A percentile compares a stretch with the other conserved stretches of the same genome.
Evolutionary conservation across 169 alveolate genomes (phyloP).

Genomic region (Babesia sp.): DNA sequence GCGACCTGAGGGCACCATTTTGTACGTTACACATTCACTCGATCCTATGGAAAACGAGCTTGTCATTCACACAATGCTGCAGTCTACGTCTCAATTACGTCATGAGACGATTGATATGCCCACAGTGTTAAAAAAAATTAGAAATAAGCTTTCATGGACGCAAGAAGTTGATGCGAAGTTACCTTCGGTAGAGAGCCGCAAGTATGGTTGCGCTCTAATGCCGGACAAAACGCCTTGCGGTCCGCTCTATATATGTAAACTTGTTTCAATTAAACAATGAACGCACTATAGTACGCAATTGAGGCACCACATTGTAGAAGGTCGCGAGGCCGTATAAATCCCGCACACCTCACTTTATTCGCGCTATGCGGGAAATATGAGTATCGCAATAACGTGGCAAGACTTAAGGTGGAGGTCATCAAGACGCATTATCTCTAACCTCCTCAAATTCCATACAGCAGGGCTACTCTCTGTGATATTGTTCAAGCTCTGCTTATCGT

Average conservation of each 20-base stretch:
- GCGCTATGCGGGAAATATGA: conserved; percentile 14
- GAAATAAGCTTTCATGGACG: conserved; percentile 1
- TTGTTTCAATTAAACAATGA: conserved; percentile 6
- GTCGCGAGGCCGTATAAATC: background rate
- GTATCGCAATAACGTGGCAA: conserved; percentile 30
- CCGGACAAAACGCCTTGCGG: conserved; percentile 73
- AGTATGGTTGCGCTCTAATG: conserved; percentile 71
- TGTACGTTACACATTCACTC: conserved; percentile 80
- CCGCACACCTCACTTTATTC: background rate
- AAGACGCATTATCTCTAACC: background rate
- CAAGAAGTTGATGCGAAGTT: conserved; percentile 6
- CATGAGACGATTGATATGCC: background rate
- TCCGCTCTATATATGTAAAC: conserved; percentile 70
- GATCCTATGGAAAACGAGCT: conserved; percentile 75
- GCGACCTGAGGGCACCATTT: conserved; percentile 67
- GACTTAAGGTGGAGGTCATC: conserved; percentile 59
- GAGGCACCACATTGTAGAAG: conserved; percentile 2
- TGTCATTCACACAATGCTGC: conserved; percentile 35
- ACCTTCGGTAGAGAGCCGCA: conserved; percentile 64
- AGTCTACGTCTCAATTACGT: background rate
- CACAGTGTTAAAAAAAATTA: background rate
- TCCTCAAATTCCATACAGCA: conserved; percentile 39
- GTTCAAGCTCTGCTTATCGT: conserved; percentile 3
- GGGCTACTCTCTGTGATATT: conserved; percentile 30
- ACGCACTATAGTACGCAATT: background rate